Evolutionary conservation across 805 yeast genomes (phyloP), one percentile per base, ranked within the genome.

Genomic region (Clavispora phyllophila): DNA sequence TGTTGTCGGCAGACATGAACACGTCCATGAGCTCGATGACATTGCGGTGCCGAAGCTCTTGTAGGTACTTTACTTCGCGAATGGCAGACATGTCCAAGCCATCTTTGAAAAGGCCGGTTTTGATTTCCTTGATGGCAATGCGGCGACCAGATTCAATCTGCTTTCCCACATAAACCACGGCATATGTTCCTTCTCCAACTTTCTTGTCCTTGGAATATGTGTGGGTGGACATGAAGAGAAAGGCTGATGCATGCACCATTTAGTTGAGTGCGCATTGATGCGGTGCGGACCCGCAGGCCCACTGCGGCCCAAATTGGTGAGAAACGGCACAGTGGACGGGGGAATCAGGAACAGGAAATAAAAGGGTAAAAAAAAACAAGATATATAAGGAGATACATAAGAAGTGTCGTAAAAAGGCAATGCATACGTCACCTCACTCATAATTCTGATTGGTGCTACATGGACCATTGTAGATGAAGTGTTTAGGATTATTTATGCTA

Each of bases 131-230:
- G 46, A 95, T 83, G 50, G 99, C 99, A 26, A 93, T 83, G 40
- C 73, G 71, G 41, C 90, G 64, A 5, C 61, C 65, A 38, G 64
- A 62, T 23, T 79, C 74, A 10, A 70, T 51, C 57, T 84, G 84
- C 32, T 73, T 79, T 2, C 98, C 98, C 13, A 90, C 72, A 56
- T 82, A 88, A 5, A 93, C 99, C 43, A 90, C 95, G 37, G 99
- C 99, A 68, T 91, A 93, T 0, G 99, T 93, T 65, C 99, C 99
- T 66, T 93, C 99, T 58, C 99, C 99, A 23, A 93, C 97, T 59
- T 89, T 90, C 51, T 78, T 81, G 43, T 89, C 96, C 43, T 70
- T 70, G 24, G 73, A 60, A 52, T 70, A 70, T 37, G 58, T 57
- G 24, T 42, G 50, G n/a, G 33, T 9, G 18, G 33, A 29, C 33